phyloP scores from a whole-genome alignment of 768 basidiomycete species.

The Thelephora ganbajun region DNA sequence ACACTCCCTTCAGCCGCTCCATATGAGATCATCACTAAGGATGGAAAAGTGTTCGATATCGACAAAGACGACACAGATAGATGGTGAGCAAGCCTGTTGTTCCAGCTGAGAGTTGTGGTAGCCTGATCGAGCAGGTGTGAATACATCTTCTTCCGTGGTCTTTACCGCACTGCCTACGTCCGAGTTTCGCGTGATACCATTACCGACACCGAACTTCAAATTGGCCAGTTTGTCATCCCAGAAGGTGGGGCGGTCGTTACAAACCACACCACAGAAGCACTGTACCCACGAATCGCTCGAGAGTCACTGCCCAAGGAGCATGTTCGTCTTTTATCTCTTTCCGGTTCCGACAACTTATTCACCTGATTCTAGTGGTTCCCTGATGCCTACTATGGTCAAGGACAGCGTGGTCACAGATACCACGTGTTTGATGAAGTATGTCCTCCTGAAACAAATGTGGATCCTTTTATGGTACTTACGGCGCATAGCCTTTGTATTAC shows the following conservation, averaged over 20 bases:
- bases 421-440: constrained; percentile 65
- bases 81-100: constrained; percentile 31
- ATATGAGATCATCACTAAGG: constrained; percentile 62
- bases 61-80: constrained; percentile 58
- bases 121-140: constrained; percentile 48
- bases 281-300: constrained; percentile 55
- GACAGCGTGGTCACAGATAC: constrained; percentile 59
- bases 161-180: constrained; percentile 72
- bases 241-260: constrained; percentile 34
- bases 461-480: constrained; percentile 1
- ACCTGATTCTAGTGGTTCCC: constrained; percentile 52
- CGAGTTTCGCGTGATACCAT: constrained; percentile 71
- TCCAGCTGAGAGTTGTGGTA: background rate
- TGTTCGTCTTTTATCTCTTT: constrained; percentile 22
- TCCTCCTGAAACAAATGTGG: constrained; percentile 1
- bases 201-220: constrained; percentile 84
- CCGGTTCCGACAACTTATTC: background rate
- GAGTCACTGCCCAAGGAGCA: constrained; percentile 51
- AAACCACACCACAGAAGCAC: constrained; percentile 46
- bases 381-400: constrained; percentile 52
- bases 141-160: constrained; percentile 75
- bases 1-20: constrained; percentile 26
- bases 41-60: constrained; percentile 70
- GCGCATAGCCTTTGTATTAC: constrained; percentile 25
- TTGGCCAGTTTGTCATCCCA: constrained; percentile 75